Evolutionary conservation across 805 yeast genomes (phyloP).

Genomic region (Dipodascopsis uninucleata): DNA sequence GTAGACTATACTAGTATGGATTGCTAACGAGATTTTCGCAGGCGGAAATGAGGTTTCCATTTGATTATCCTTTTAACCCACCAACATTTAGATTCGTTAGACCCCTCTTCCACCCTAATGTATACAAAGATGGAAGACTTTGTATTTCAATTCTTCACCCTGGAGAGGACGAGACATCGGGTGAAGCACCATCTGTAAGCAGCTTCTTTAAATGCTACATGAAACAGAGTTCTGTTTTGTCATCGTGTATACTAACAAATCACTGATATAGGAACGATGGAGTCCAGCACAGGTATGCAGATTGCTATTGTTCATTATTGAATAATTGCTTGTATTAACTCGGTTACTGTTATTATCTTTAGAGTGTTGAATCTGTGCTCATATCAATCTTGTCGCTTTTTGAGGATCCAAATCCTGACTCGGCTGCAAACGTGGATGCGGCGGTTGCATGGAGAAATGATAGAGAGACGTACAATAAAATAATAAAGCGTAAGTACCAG

Average conservation of each 20-base stretch:
- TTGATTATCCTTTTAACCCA: constrained; percentile 87
- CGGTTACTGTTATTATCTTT: too few species aligned
- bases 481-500: constrained; percentile 42
- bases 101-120: constrained; percentile 91
- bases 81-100: constrained; percentile 92
- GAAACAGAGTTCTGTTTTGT: constrained; percentile 2
- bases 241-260: not conserved
- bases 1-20: too few species aligned
- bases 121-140: constrained; percentile 85
- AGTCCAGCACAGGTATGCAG: constrained; percentile 49
- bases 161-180: constrained; percentile 84
- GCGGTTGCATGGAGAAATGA: constrained; percentile 84
- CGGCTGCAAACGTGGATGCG: constrained; percentile 97
- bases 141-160: constrained; percentile 91
- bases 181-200: constrained; percentile 35
- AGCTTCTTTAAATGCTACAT: too few species aligned
- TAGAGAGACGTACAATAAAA: constrained; percentile 68
- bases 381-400: constrained; percentile 84
- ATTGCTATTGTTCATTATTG: not conserved
- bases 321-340: not conserved
- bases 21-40: constrained; percentile 10
- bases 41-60: constrained; percentile 91
- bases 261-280: constrained; percentile 26
- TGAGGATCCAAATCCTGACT: constrained; percentile 88
- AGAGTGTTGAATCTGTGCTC: constrained; percentile 85